Percentiles rank a stretch among this genome's conserved stretches.
Evolutionary conservation across 1,284 basidiomycete genomes (phyloP).

Genomic region (Irpex sp.): DNA sequence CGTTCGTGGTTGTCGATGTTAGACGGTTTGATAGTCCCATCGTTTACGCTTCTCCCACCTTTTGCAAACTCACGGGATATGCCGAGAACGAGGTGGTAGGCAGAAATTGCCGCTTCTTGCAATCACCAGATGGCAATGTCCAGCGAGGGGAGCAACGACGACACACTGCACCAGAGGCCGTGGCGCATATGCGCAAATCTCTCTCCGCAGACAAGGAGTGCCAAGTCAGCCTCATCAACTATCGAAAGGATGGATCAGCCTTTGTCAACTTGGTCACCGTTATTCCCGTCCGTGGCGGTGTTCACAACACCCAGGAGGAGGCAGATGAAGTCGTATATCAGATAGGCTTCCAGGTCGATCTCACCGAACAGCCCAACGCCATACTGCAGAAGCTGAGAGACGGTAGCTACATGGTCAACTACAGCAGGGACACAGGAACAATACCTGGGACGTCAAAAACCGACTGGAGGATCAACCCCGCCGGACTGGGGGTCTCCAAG

Average conservation of each 20-base stretch:
- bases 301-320: slow-evolving; percentile 40
- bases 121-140: slow-evolving; percentile 68
- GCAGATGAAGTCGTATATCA: slow-evolving; percentile 70
- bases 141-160: slow-evolving; percentile 59
- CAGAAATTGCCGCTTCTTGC: slow-evolving; percentile 85
- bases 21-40: slow-evolving; percentile 79
- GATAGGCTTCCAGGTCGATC: slow-evolving; percentile 90
- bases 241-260: slow-evolving; percentile 77
- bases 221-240: slow-evolving; percentile 86
- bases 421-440: slow-evolving; percentile 23
- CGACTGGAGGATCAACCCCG: slow-evolving; percentile 31
- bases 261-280: slow-evolving; percentile 87
- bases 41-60: slow-evolving; percentile 81
- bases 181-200: slow-evolving; percentile 61
- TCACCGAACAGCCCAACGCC: slow-evolving; percentile 80
- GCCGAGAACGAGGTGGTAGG: slow-evolving; percentile 74
- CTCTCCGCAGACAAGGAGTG: slow-evolving; percentile 77
- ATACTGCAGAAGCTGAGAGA: slow-evolving; percentile 75
- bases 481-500: slow-evolving; percentile 33
- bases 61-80: slow-evolving; percentile 83
- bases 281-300: slow-evolving; percentile 73
- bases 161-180: slow-evolving; percentile 67
- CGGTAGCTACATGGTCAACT: slow-evolving; percentile 67
- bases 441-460: slow-evolving; percentile 11
- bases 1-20: slow-evolving; percentile 85